Percentiles rank a stretch among this genome's conserved stretches.
These are phyloP conservation scores for Friedmanniomyces endolithicus DNA, from an alignment of 495 filamentous ascomycete species.

Conservation along the genomic window DNA sequence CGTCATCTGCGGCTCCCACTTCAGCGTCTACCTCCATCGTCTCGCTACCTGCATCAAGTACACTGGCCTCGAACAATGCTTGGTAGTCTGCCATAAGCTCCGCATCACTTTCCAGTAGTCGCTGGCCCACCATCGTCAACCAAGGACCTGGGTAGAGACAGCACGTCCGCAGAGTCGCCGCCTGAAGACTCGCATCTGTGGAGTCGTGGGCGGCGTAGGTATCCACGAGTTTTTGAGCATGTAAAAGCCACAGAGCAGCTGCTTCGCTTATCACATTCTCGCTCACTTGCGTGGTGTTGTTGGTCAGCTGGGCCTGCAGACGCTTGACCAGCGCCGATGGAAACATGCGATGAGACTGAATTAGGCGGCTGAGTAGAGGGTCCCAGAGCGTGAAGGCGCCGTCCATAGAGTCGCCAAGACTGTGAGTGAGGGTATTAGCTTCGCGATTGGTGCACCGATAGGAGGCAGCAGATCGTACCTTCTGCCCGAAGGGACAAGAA, in stretches of 20 bases:
- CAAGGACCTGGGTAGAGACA: conserved; percentile 18
- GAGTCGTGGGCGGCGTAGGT: not conserved
- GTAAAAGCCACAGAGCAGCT: conserved; percentile 21
- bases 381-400: conserved; percentile 30
- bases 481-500: conserved; percentile 20
- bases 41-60: not conserved
- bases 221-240: conserved; percentile 10
- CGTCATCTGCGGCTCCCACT: not conserved
- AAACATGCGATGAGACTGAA: conserved; percentile 8
- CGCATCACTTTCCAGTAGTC: conserved; percentile 7
- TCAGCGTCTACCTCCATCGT: not conserved
- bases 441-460: not conserved
- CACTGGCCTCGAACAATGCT: conserved; percentile 12
- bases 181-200: not conserved
- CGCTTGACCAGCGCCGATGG: conserved; percentile 2
- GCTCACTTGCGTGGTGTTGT: conserved; percentile 1
- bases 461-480: not conserved
- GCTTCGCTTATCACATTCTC: conserved; percentile 14
- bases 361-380: conserved; percentile 15
- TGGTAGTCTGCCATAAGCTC: conserved; percentile 9
- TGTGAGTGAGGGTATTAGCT: conserved; percentile 4
- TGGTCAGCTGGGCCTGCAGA: not conserved
- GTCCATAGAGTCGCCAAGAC: conserved; percentile 17
- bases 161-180: conserved; percentile 10
- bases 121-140: conserved; percentile 7